Base-by-base conservation (phyloP, 441 rosid species). In the Isatis lusitanica region DNA sequence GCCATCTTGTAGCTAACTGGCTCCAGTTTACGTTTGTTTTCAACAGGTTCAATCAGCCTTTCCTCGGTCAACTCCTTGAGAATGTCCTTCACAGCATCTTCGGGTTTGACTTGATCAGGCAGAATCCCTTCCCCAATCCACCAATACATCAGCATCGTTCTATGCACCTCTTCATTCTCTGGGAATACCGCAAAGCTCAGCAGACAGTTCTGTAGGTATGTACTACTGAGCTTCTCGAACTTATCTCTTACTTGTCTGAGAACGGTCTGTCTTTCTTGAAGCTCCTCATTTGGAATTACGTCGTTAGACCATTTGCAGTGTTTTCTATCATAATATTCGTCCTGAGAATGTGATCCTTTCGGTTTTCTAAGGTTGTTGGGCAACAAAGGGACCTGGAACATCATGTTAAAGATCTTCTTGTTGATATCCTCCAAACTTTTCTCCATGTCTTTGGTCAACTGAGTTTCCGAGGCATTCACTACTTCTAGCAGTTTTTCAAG, bases 41-140 rank as follows among this genome's bases (percentile, higher is more conserved):
- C 13, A 18, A 82, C 78, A 21, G 82, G 77, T 31, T 74, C 62
- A 13, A 85, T 69, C 11, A 82, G 78, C 0, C 71, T 69, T 57
- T 42, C 62, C 24, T 21, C 15, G 4, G 7, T 35, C 4, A 81
- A 68, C 6, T 70, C 13, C 12, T 28, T 2, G 10, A 88, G 69
- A 63, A 79, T 70, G 0, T 0, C 0, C 10, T 47, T 55, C 2
- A 79, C 82, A 30, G 5, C 24, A 5, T 26, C 11, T 60, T 65
- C 81, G 0, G 77, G 77, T 0, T 26, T 24, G 5, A 36, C 17
- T 38, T 69, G 43, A 10, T 46, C 31, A 12, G 18, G 57, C 1
- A 82, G 33, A 9, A 81, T 40, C 0, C 80, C 77, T 47, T 87
- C 86, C 10, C 84, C 87, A n/a, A 81, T 42, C 90, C 88, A 87